A percentile compares a stretch with the other conserved stretches of the same genome.
phyloP scores from a whole-genome alignment of 73 alveolate species.

The Uronychia setigera region DNA sequence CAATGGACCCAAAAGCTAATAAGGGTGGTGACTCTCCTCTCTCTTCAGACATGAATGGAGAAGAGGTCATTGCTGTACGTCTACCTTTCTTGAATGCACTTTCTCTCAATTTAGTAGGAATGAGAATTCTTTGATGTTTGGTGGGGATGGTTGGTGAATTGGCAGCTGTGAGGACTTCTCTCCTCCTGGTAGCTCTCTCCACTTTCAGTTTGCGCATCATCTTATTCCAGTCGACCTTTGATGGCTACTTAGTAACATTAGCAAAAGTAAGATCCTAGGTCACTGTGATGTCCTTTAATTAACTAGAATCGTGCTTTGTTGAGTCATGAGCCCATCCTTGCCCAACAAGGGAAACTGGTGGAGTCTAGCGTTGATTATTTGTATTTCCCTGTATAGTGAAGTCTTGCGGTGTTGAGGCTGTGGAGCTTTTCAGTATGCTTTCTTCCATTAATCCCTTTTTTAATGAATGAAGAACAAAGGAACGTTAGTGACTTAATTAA shows the following conservation, averaged over 20 bases:
- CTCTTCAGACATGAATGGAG: neutral
- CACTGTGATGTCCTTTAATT: neutral
- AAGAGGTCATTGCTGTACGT: neutral
- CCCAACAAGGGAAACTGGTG: too few species aligned
- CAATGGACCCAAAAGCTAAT: constrained; percentile 21
- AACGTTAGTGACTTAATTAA: too few species aligned
- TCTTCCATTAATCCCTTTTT: too few species aligned
- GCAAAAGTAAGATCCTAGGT: neutral
- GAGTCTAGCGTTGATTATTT: too few species aligned
- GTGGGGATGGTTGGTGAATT: neutral
- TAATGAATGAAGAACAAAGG: too few species aligned
- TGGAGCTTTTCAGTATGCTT: too few species aligned
- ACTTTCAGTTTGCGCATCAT: neutral
- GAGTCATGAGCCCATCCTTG: too few species aligned
- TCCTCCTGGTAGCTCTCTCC: neutral
- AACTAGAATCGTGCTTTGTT: neutral
- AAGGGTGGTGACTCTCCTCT: neutral
- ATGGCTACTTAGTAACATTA: neutral
- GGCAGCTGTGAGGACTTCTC: constrained; percentile 1
- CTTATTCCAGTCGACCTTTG: neutral
- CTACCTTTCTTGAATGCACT: neutral
- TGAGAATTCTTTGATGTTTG: neutral
- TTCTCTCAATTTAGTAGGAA: neutral
- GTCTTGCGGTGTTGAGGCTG: too few species aligned
- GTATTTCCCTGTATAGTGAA: too few species aligned